These are phyloP conservation scores for Wallacemonas sp. DNA, from an alignment of 208 protist genomes.

Conservation along the genomic window DNA sequence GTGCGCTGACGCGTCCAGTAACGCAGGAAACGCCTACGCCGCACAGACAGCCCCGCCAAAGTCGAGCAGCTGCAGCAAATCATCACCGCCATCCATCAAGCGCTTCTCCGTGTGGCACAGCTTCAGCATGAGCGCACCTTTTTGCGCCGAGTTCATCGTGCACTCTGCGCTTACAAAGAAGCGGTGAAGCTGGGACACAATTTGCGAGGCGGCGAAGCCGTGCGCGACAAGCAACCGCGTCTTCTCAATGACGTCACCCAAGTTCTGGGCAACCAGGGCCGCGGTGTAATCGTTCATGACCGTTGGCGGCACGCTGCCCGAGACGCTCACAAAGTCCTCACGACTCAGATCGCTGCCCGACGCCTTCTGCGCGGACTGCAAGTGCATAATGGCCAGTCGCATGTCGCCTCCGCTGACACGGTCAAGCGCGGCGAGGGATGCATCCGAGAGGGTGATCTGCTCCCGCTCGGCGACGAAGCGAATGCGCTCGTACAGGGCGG, in stretches of 20 bases:
- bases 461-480: conserved; percentile 88
- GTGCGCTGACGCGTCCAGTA: too few species aligned
- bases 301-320: conserved; percentile 78
- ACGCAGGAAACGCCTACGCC: too few species aligned
- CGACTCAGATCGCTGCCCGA: conserved; percentile 67
- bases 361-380: conserved; percentile 93
- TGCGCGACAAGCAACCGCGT: conserved; percentile 62
- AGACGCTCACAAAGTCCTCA: conserved; percentile 86
- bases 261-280: conserved; percentile 52
- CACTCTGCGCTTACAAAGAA: conserved; percentile 64
- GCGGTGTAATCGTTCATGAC: conserved; percentile 55
- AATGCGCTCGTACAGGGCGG: conserved; percentile 87
- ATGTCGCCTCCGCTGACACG: conserved; percentile 95
- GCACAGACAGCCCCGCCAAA: conserved; percentile 57
- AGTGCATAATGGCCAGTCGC: conserved; percentile 95
- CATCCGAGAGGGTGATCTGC: conserved; percentile 66
- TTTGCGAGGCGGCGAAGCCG: conserved; percentile 75
- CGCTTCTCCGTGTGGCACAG: conserved; percentile 81
- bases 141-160: conserved; percentile 62
- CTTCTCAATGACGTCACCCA: conserved; percentile 56
- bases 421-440: conserved; percentile 80
- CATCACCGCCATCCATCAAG: conserved; percentile 78
- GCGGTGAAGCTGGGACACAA: conserved; percentile 78
- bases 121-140: conserved; percentile 63
- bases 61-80: conserved; percentile 88